phyloP scores from a whole-genome alignment of 1,139 yeast genomes.

The Geotrichum carabidarum region DNA sequence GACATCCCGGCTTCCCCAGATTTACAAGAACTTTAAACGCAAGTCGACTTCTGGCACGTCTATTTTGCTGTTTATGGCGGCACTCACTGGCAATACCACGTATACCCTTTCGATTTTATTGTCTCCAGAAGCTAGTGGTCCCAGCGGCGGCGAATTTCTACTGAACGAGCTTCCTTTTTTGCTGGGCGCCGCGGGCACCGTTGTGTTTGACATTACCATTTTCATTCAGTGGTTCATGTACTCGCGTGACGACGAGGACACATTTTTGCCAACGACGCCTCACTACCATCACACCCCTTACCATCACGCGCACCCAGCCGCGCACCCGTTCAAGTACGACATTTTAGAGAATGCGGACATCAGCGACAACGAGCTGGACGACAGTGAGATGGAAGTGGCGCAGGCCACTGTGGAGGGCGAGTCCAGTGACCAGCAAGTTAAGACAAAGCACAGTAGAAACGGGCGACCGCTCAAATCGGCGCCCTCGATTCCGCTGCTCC shows the following conservation, averaged over 20 bases:
- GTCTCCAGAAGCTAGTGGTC: constrained; percentile 40
- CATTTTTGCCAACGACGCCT: constrained; percentile 12
- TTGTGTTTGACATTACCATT: constrained; percentile 68
- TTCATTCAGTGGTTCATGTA: constrained; percentile 54
- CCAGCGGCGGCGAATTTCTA: constrained; percentile 48
- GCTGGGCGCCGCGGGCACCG: constrained; percentile 82
- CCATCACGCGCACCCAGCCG: neutral
- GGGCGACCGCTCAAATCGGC: neutral
- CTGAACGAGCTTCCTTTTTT: constrained; percentile 73
- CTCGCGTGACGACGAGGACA: constrained; percentile 16
- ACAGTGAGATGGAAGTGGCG: neutral
- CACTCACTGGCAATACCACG: constrained; percentile 73
- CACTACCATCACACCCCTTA: constrained; percentile 4
- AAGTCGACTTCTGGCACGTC: constrained; percentile 84
- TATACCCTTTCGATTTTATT: constrained; percentile 67
- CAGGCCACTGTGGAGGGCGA: constrained; percentile 2
- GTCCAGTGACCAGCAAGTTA: neutral
- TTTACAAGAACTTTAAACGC: constrained; percentile 65
- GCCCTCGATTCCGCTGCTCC: neutral
- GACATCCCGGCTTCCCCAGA: constrained; percentile 78
- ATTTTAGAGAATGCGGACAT: constrained; percentile 1
- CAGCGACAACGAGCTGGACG: constrained; percentile 8
- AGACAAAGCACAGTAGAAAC: neutral
- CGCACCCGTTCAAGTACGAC: constrained; percentile 1
- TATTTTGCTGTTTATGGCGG: constrained; percentile 70